Percentiles rank a stretch among this genome's conserved stretches.
These are phyloP conservation scores for Piromyces finnis DNA, from an alignment of 192 early-diverging fungal species.

Conservation along the genomic window DNA sequence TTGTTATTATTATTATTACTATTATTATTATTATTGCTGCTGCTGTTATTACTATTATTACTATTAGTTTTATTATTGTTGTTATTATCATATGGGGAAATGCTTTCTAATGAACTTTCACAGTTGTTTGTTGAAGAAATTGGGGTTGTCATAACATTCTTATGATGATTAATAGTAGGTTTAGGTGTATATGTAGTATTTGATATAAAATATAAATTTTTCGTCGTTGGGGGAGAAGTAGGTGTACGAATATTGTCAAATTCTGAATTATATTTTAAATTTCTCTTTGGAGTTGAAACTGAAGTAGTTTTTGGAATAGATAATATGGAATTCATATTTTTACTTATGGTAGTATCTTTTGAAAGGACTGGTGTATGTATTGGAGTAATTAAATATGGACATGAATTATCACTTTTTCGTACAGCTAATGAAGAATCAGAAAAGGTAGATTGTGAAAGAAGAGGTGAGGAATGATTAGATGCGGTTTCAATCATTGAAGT, in stretches of 20 bases:
- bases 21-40: too few relatives aligned
- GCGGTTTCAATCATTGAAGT: background rate
- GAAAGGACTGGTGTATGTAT: background rate
- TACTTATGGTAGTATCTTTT: background rate
- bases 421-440: background rate
- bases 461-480: background rate
- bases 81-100: too few relatives aligned
- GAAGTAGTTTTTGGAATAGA: background rate
- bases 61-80: too few relatives aligned
- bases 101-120: too few relatives aligned
- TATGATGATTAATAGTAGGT: too few relatives aligned
- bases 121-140: too few relatives aligned
- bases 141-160: too few relatives aligned
- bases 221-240: background rate
- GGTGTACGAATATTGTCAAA: background rate
- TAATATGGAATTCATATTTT: background rate
- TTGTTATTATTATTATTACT: too few relatives aligned
- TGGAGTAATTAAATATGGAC: background rate
- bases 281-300: background rate
- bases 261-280: background rate
- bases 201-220: background rate
- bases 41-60: too few relatives aligned
- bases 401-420: background rate
- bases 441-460: background rate
- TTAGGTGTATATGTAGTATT: too few relatives aligned